A percentile compares a stretch with the other conserved stretches of the same genome.
These are phyloP conservation scores for Cutaneotrichosporon sp. DNA, from an alignment of 1,284 basidiomycete species.

Conservation along the genomic window DNA sequence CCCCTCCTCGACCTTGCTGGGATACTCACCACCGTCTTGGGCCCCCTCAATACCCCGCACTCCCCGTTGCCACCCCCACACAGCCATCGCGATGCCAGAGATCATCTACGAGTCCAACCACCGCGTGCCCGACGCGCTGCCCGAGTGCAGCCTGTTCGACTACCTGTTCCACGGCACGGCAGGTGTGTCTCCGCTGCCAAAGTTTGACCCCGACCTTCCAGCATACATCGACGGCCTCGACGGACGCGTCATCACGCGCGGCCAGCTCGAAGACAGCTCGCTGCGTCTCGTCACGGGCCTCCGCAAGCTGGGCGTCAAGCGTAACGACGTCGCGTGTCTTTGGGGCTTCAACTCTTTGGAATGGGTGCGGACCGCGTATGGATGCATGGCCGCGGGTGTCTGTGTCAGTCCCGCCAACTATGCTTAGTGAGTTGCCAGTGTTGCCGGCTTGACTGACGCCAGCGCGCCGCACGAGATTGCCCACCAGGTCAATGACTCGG, in stretches of 20 bases:
- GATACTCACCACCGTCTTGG: not conserved
- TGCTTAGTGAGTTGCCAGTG: slow-evolving; percentile 32
- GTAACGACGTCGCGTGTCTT: slow-evolving; percentile 36
- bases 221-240: slow-evolving; percentile 61
- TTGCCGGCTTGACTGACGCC: not conserved
- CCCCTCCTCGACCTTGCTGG: not conserved
- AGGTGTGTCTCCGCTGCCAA: slow-evolving; percentile 25
- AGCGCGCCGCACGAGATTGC: slow-evolving; percentile 44
- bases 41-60: not conserved
- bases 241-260: slow-evolving; percentile 58
- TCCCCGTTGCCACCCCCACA: not conserved
- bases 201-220: slow-evolving; percentile 22
- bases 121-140: slow-evolving; percentile 2
- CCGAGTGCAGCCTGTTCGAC: slow-evolving; percentile 4
- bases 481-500: slow-evolving; percentile 52
- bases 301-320: slow-evolving; percentile 27
- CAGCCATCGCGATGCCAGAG: not conserved
- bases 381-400: slow-evolving; percentile 46
- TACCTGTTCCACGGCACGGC: slow-evolving; percentile 12
- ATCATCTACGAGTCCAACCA: slow-evolving; percentile 9
- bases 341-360: slow-evolving; percentile 55
- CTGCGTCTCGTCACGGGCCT: slow-evolving; percentile 58
- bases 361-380: slow-evolving; percentile 61
- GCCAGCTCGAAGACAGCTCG: slow-evolving; percentile 54
- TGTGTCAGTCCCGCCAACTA: slow-evolving; percentile 40